Evolutionary conservation across 1,139 yeast genomes (phyloP), one percentile per base, ranked within the genome.

Genomic region (Geotrichum carabidarum): DNA sequence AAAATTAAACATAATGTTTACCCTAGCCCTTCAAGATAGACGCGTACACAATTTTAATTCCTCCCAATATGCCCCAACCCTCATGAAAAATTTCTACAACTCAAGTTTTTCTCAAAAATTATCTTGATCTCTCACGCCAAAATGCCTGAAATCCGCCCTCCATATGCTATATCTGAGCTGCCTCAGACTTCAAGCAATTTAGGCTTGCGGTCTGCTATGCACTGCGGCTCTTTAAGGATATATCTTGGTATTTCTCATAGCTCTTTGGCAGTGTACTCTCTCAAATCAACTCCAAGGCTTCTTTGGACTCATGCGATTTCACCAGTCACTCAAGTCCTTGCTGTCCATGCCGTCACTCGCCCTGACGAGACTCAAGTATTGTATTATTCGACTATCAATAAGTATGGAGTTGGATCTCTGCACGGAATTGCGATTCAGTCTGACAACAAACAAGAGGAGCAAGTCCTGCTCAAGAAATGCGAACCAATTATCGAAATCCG

Each of bases 201-300:
- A 9, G 38, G 52, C 11, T 40, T 32, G 22, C 44, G 53, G 42
- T 54, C 59, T 30, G 58, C 59, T 32, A 57, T 60, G 37, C 62
- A 36, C 61, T 59, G 50, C 18, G 48, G 44, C 46, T 40, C 50
- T 18, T 48, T 51, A 7, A 50, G 47, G 57, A 57, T 66, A 9
- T 60, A 83, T 63, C 70, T 88, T 42, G 95, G 90, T 47, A 78
- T 88, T 38, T 84, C 94, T 30, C 89, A 87, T 57, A 85, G 94
- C 45, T 82, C 86, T 54, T 76, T 90, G 52, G 81, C 88, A 17
- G 80, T 84, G 56, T 86, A 84, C 65, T 74, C 86, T 36, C 77
- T 87, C 52, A 82, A 81, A 62, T 96, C 96, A 38, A 82, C 94
- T 11, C 96, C 96, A 12, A 85, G 82, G 64, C 73, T 87, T 62